These are phyloP conservation scores for Candida tetrigidarum DNA, from an alignment of 1,139 yeast species.

Conservation along the genomic window DNA sequence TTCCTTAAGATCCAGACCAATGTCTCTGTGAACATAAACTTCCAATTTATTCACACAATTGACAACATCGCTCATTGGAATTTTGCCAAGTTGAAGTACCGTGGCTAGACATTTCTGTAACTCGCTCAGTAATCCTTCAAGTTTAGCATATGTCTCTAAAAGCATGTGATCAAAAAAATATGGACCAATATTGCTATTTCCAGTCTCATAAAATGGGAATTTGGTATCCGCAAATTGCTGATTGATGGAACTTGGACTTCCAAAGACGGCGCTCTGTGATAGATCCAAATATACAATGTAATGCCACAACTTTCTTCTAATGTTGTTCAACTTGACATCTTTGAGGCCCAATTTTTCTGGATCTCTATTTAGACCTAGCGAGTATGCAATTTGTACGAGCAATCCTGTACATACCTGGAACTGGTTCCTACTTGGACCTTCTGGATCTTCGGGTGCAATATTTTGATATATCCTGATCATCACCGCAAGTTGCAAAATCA, in stretches of 20 bases:
- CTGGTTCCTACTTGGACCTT: constrained; percentile 51
- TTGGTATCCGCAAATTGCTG: constrained; percentile 27
- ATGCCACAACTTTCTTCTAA: constrained; percentile 30
- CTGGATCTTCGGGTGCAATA: constrained; percentile 55
- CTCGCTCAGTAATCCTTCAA: constrained; percentile 5
- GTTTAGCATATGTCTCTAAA: constrained; percentile 3
- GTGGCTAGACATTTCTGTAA: constrained; percentile 18
- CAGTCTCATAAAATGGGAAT: constrained; percentile 25
- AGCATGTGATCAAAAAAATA: constrained; percentile 24
- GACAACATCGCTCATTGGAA: constrained; percentile 24
- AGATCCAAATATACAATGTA: constrained; percentile 34
- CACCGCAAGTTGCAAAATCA: constrained; percentile 46
- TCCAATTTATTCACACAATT: constrained; percentile 32
- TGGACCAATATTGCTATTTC: constrained; percentile 29
- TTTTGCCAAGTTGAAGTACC: constrained; percentile 25
- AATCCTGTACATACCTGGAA: constrained; percentile 40
- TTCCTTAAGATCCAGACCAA: constrained; percentile 23
- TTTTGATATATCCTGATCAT: constrained; percentile 47
- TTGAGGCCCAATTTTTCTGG: constrained; percentile 27
- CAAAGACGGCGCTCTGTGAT: constrained; percentile 28
- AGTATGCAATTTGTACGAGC: constrained; percentile 42
- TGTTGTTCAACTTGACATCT: constrained; percentile 25
- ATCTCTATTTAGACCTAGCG: constrained; percentile 50
- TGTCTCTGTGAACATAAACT: constrained; percentile 20
- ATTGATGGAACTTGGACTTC: constrained; percentile 27